A percentile compares a stretch with the other conserved stretches of the same genome.
Evolutionary conservation across 768 basidiomycete genomes (phyloP).

Genomic region (Trametes villosa): DNA sequence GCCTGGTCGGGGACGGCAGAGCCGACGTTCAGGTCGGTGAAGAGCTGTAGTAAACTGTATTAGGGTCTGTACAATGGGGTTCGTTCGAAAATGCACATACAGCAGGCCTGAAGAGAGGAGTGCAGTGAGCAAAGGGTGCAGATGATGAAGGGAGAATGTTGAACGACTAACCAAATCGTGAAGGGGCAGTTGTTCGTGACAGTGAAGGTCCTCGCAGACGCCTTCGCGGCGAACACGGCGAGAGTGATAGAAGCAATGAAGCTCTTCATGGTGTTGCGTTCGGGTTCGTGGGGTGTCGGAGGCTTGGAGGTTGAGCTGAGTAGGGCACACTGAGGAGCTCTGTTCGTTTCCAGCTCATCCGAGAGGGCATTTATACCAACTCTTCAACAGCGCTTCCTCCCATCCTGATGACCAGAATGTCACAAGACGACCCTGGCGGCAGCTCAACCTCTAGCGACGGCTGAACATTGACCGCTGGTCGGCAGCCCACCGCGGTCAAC

Average conservation of each 20-base stretch:
- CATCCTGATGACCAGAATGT: too few species aligned
- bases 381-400: too few species aligned
- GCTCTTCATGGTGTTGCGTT: slow-evolving; percentile 19
- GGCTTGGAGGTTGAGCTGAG: not conserved
- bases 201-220: slow-evolving; percentile 36
- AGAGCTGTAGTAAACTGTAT: not conserved
- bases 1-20: slow-evolving; percentile 31
- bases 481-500: slow-evolving; percentile 3
- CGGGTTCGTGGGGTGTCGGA: not conserved
- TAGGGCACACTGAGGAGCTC: too few species aligned
- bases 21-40: slow-evolving; percentile 38
- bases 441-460: too few species aligned
- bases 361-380: too few species aligned
- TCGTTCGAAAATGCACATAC: not conserved
- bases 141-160: not conserved
- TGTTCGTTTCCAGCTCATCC: too few species aligned
- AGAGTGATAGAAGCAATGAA: slow-evolving; percentile 14
- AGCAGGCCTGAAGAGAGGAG: not conserved
- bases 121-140: not conserved
- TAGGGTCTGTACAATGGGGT: not conserved
- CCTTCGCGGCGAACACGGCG: slow-evolving; percentile 11
- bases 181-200: slow-evolving; percentile 46
- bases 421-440: too few species aligned
- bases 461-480: too few species aligned
- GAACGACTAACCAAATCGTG: slow-evolving; percentile 41